Percentiles rank a stretch among this genome's conserved stretches.
Conservation (phyloP, 106 monocot genomes). For the Vanilla planifolia region DNA sequence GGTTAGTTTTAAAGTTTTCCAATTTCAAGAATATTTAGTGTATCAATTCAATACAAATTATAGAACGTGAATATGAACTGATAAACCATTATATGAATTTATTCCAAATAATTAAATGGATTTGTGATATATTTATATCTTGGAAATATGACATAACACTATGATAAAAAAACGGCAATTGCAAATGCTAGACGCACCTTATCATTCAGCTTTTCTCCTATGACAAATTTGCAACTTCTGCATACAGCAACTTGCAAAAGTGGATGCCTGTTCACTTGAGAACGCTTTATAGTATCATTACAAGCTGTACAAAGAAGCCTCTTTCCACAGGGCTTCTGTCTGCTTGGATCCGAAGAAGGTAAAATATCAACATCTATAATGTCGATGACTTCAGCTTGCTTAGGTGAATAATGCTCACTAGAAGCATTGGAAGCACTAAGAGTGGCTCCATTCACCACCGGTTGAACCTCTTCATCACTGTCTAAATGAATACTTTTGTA, state of each 20-base stretch:
- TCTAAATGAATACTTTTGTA: conserved; percentile 43
- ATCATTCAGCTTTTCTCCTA: conserved; percentile 46
- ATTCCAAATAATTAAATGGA: too few species aligned
- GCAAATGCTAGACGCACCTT: conserved; percentile 32
- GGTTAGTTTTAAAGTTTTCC: too few species aligned
- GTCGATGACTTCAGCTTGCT: conserved; percentile 26
- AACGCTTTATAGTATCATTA: conserved; percentile 28
- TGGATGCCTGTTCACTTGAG: conserved; percentile 67
- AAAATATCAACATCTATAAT: conserved; percentile 74
- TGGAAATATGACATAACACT: too few species aligned
- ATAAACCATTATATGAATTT: too few species aligned
- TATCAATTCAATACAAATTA: too few species aligned
- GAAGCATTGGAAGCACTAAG: background rate
- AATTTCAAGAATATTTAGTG: too few species aligned
- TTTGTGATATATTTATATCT: too few species aligned
- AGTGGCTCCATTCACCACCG: conserved; percentile 8
- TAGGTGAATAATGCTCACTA: conserved; percentile 9
- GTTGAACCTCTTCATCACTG: conserved; percentile 61
- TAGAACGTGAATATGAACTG: too few species aligned
- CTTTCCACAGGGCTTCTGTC: background rate
- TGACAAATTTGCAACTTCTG: conserved; percentile 43
- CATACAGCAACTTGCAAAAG: conserved; percentile 73
- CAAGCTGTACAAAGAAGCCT: conserved; percentile 71
- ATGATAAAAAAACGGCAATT: too few species aligned
- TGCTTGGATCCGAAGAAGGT: conserved; percentile 31